These are phyloP conservation scores for Volvox carteri DNA, from an alignment of 163 green algal species.

Conservation along the genomic window DNA sequence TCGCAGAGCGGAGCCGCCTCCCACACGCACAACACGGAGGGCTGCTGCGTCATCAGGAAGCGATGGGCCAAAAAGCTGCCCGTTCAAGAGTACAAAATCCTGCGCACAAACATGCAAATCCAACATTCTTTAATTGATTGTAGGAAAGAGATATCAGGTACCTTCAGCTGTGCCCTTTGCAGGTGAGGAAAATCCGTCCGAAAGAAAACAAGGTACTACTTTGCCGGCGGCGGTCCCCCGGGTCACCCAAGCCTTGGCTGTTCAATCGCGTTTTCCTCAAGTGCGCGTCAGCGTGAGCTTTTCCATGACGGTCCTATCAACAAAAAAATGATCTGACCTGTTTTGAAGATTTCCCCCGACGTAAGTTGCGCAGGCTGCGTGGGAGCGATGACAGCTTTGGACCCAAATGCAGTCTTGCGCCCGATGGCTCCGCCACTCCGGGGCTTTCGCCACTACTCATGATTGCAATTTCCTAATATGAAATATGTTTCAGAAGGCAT, in stretches of 20 bases:
- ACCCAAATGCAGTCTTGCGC: background rate
- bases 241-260: no score
- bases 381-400: background rate
- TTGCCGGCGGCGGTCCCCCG: no score
- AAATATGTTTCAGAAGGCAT: no score
- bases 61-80: background rate
- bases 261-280: no score
- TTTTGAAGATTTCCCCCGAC: background rate
- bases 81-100: slow-evolving; percentile 32
- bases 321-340: background rate
- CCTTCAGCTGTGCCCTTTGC: no score
- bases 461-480: background rate
- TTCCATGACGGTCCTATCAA: no score
- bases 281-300: no score
- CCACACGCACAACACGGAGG: slow-evolving; percentile 35
- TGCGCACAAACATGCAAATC: slow-evolving; percentile 14
- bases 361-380: background rate
- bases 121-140: no score
- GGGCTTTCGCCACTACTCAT: background rate
- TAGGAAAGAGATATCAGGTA: no score
- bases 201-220: no score
- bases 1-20: slow-evolving; percentile 35
- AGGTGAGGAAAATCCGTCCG: no score
- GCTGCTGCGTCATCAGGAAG: background rate
- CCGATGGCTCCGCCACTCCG: background rate